These are phyloP conservation scores for Coniferiporia weirii DNA, from an alignment of 1,284 basidiomycete genomes.

Conservation along the genomic window DNA sequence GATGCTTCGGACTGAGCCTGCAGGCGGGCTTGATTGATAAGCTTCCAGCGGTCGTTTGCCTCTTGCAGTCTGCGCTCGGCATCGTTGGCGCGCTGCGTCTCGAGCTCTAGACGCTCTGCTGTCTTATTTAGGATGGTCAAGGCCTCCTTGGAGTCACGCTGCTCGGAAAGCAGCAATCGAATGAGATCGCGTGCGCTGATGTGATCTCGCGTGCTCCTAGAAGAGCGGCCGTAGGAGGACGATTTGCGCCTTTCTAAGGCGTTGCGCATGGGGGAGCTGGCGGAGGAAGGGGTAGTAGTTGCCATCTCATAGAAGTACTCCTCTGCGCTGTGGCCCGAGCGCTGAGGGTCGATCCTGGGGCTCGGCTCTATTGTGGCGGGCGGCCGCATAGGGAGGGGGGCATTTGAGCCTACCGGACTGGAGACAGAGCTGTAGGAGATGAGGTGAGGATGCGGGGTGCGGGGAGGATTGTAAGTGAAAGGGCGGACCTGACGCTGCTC, in stretches of 20 bases:
- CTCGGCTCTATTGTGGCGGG: background rate
- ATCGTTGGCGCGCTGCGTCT: constrained; percentile 39
- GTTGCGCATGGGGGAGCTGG: background rate
- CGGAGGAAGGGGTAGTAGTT: background rate
- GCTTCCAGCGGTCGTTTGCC: constrained; percentile 36
- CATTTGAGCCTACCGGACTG: background rate
- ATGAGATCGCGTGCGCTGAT: constrained; percentile 31
- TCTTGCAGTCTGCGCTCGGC: constrained; percentile 43
- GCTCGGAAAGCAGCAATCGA: constrained; percentile 34
- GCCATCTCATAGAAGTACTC: constrained; percentile 5
- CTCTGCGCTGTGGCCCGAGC: constrained; percentile 8
- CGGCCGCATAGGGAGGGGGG: constrained; percentile 2
- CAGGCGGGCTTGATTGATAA: constrained; percentile 37
- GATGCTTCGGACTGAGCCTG: constrained; percentile 37
- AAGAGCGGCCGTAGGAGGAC: constrained; percentile 12
- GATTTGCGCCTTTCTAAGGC: constrained; percentile 5
- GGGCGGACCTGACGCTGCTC: background rate
- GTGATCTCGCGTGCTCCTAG: constrained; percentile 5
- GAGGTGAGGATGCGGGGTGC: background rate
- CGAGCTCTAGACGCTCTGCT: constrained; percentile 37
- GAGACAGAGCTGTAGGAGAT: background rate
- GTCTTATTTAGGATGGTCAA: constrained; percentile 34
- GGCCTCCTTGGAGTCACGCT: constrained; percentile 34
- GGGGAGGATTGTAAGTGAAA: background rate
- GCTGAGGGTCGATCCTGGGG: background rate